phyloP scores from a whole-genome alignment of 768 basidiomycete genomes.

The Antrodiella citrinella region DNA sequence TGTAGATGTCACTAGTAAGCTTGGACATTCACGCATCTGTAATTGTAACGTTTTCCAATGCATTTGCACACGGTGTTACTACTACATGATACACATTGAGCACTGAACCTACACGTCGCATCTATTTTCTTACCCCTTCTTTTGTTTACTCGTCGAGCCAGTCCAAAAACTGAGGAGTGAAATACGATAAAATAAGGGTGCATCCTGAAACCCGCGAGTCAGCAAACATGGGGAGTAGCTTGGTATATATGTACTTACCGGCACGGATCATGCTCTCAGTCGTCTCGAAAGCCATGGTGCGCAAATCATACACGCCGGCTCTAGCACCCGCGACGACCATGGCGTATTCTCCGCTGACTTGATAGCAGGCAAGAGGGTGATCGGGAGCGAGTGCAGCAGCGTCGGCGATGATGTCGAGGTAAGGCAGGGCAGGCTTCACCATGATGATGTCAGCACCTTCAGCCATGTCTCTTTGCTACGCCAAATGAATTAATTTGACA shows the following conservation, averaged over 20 bases:
- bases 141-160: slow-evolving; percentile 45
- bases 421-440: slow-evolving; percentile 95
- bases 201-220: slow-evolving; percentile 44
- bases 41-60: too few species aligned
- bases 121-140: too few species aligned
- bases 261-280: slow-evolving; percentile 89
- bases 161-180: slow-evolving; percentile 93
- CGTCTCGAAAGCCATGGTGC: slow-evolving; percentile 90
- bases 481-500: too few species aligned
- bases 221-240: not conserved
- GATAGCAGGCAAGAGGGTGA: slow-evolving; percentile 93
- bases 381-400: slow-evolving; percentile 74
- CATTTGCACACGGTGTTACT: too few species aligned
- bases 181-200: slow-evolving; percentile 88
- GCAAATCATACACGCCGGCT: slow-evolving; percentile 90
- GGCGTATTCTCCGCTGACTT: slow-evolving; percentile 95
- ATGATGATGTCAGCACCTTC: slow-evolving; percentile 99
- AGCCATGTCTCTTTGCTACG: slow-evolving; percentile 72
- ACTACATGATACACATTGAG: too few species aligned
- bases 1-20: too few species aligned
- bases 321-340: slow-evolving; percentile 93
- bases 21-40: too few species aligned
- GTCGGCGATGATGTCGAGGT: slow-evolving; percentile 93
- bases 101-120: too few species aligned
- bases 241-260: slow-evolving; percentile 40